These are phyloP conservation scores for Annona cherimola DNA, from an alignment of 164 flowering plant genomes.

Conservation along the genomic window DNA sequence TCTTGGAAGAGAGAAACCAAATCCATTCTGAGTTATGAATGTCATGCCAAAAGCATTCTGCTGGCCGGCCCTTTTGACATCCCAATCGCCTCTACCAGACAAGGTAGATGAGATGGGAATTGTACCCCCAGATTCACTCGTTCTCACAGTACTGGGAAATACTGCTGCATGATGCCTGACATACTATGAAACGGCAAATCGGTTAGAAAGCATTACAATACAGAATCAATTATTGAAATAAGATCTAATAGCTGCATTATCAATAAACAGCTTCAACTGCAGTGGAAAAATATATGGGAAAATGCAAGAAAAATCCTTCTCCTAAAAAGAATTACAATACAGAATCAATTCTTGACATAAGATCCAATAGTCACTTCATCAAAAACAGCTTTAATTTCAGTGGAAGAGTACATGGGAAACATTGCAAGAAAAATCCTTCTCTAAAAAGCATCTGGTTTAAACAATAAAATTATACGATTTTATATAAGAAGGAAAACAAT, in stretches of 20 bases:
- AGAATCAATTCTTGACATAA: neutral
- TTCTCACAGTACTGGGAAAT: slow-evolving; percentile 22
- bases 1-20: slow-evolving; percentile 48
- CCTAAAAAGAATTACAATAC: neutral
- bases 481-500: too few species aligned
- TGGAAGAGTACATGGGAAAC: too few species aligned
- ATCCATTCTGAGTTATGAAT: slow-evolving; percentile 23
- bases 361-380: neutral
- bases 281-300: neutral
- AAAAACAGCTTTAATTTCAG: too few species aligned
- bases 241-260: neutral
- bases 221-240: neutral
- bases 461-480: too few species aligned
- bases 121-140: slow-evolving; percentile 11
- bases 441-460: too few species aligned
- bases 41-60: slow-evolving; percentile 11
- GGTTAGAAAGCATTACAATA: slow-evolving; percentile 7
- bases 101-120: slow-evolving; percentile 16
- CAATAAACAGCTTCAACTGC: neutral
- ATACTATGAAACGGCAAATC: slow-evolving; percentile 26
- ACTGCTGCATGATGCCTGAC: slow-evolving; percentile 23
- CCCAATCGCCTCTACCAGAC: slow-evolving; percentile 26
- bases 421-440: too few species aligned
- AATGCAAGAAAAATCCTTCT: neutral
- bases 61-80: slow-evolving; percentile 17